Conservation (phyloP, 2,329 filamentous ascomycete species). For the Claviceps sp. region DNA sequence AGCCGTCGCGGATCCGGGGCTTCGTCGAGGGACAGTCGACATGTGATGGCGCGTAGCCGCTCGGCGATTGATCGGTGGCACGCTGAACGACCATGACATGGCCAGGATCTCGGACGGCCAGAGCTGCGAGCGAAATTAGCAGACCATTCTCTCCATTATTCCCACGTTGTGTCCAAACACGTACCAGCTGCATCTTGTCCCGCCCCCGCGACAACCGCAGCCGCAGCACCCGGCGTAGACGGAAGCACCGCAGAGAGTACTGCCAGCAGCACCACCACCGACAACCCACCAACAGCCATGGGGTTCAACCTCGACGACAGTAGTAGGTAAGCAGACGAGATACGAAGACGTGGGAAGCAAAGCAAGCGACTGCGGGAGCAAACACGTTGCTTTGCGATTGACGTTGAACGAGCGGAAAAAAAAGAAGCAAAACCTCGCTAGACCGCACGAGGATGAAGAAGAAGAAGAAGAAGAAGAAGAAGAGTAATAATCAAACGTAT, state of each 20-base stretch:
- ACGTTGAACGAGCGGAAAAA: too few relatives aligned
- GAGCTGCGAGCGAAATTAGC: not conserved
- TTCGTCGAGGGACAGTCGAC: slow-evolving; percentile 57
- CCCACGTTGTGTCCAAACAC: not conserved
- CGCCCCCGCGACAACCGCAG: slow-evolving; percentile 2
- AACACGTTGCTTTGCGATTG: too few relatives aligned
- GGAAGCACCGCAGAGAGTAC: slow-evolving; percentile 4
- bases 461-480: too few relatives aligned
- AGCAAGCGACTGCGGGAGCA: too few relatives aligned
- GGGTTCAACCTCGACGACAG: not conserved
- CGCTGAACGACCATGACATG: slow-evolving; percentile 10
- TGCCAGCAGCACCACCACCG: slow-evolving; percentile 7
- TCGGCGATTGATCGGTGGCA: slow-evolving; percentile 20
- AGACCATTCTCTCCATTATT: not conserved
- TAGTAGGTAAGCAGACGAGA: too few relatives aligned
- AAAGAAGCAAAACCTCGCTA: too few relatives aligned
- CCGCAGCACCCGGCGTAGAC: not conserved
- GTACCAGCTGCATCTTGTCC: slow-evolving; percentile 5
- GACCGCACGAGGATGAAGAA: too few relatives aligned
- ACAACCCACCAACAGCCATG: slow-evolving; percentile 6
- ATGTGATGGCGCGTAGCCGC: slow-evolving; percentile 54
- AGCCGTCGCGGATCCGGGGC: slow-evolving; percentile 54
- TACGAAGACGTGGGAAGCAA: too few relatives aligned
- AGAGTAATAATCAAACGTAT: too few relatives aligned
- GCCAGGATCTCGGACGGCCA: not conserved